Evolutionary conservation across 306 rosid genomes (phyloP), one percentile per base, ranked within the genome.

Genomic region (Coriaria nepalensis): DNA sequence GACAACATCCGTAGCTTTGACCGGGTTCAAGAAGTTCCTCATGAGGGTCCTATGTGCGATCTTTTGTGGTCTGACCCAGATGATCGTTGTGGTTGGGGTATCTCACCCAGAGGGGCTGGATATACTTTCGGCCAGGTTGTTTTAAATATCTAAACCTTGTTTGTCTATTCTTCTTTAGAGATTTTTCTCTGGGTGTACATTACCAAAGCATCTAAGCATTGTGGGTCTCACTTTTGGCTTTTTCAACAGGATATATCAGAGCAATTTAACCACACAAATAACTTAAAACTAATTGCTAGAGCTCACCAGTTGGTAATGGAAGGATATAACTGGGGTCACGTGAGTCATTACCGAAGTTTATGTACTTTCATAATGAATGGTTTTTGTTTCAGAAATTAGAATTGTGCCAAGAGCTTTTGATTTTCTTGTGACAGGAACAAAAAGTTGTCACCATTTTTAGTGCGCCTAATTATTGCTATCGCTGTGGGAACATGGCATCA

Each of bases 291-390:
- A 73, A 83, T 87, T 65, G 87, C 96, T n/a, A 75, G 96, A 69
- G 96, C 96, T 43, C 96, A 87, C 60, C 96, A 87, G 76, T 85
- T 87, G 74, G 96, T 87, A 56, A 87, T 87, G 96, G 96, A 87
- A 69, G 96, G 96, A 61, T 87, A 74, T 60, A 83, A 83, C 75
- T 83, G 94, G 94, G 93, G 87, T 40, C 96, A 87, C 69, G 96
- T 87, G 71, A 71, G 63, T 57, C 14, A 57, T 38, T 52, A n/a
- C 38, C 39, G 57, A 40, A 45, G 32, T 43, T 35, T 10, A 47
- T 6, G 47, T 9, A 8, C 38, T 10, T 8, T 20, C 4, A 29
- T 20, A 45, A 60, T 7, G 5, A 50, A 8, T 49, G 40, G 11
- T 55, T 61, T 66, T 47, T 29, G 2, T 48, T 50, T 6, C 33